Percentiles rank a stretch among this genome's conserved stretches.
These are phyloP conservation scores for Kazachstania taianensis DNA, from an alignment of 805 yeast genomes.

Conservation along the genomic window DNA sequence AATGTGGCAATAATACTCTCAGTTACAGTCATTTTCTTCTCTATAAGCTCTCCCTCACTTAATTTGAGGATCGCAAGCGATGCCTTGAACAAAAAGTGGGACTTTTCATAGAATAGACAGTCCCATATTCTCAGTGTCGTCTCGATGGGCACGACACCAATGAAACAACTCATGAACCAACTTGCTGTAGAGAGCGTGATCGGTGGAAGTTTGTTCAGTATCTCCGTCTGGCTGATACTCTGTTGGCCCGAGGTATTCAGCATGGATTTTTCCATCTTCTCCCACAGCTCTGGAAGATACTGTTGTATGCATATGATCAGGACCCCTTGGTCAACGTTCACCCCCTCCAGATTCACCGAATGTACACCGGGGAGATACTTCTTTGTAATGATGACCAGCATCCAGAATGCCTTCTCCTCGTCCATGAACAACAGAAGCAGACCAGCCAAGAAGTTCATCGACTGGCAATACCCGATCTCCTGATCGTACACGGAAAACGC, in stretches of 20 bases:
- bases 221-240: slow-evolving; percentile 27
- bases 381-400: slow-evolving; percentile 84
- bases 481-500: slow-evolving; percentile 85
- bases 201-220: slow-evolving; percentile 72
- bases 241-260: slow-evolving; percentile 3
- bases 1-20: slow-evolving; percentile 3
- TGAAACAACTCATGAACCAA: slow-evolving; percentile 96
- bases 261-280: slow-evolving; percentile 31
- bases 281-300: slow-evolving; percentile 76
- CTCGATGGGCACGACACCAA: slow-evolving; percentile 83
- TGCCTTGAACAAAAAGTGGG: slow-evolving; percentile 72
- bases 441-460: slow-evolving; percentile 87
- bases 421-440: slow-evolving; percentile 72
- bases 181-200: slow-evolving; percentile 87
- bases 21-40: slow-evolving; percentile 1
- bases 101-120: slow-evolving; percentile 83
- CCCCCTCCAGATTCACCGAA: slow-evolving; percentile 83
- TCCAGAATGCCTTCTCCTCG: slow-evolving; percentile 91
- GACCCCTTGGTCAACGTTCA: slow-evolving; percentile 90
- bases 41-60: slow-evolving; percentile 53
- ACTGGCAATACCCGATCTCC: slow-evolving; percentile 89
- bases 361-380: slow-evolving; percentile 83
- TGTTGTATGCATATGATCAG: slow-evolving; percentile 77
- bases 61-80: slow-evolving; percentile 70
- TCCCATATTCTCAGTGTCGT: slow-evolving; percentile 89